Conservation (phyloP, 2,329 filamentous ascomycete genomes). For the Pseudogymnoascus sp. region DNA sequence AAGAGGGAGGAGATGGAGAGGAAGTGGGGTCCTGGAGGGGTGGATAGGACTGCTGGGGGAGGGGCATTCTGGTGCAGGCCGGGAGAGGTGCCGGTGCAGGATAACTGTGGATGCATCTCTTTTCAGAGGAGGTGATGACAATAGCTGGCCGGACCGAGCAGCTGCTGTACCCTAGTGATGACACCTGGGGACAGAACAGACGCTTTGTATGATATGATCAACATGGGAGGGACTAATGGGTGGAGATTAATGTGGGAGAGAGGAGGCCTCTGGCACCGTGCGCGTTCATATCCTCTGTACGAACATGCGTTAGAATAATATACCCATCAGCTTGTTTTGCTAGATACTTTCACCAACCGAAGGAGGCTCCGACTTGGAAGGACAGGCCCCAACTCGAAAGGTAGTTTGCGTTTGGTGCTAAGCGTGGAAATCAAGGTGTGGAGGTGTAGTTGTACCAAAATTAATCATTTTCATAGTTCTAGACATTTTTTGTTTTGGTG, state of each 20-base stretch:
- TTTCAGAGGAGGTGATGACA: neutral
- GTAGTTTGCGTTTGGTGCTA: conserved; percentile 4
- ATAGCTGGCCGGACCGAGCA: neutral
- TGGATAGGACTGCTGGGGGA: neutral
- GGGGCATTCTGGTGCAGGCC: neutral
- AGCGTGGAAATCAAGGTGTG: neutral
- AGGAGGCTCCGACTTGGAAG: neutral
- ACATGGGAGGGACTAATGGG: neutral
- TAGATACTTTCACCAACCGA: conserved; percentile 2
- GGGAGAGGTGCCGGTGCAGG: neutral
- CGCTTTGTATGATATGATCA: neutral
- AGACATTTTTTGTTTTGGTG: neutral
- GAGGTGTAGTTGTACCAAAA: neutral
- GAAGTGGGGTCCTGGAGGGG: neutral
- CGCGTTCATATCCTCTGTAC: conserved; percentile 6
- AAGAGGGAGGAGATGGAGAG: conserved; percentile 46
- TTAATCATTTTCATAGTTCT: neutral
- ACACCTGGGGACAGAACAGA: neutral
- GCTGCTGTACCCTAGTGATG: neutral
- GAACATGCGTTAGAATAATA: conserved; percentile 2
- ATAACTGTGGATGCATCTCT: neutral
- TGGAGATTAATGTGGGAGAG: neutral
- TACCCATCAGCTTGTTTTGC: conserved; percentile 8
- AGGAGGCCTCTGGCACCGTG: conserved; percentile 2
- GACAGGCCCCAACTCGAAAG: neutral